Base-by-base conservation (phyloP, 208 protist genomes). In the Wallacemonas rigidus region DNA sequence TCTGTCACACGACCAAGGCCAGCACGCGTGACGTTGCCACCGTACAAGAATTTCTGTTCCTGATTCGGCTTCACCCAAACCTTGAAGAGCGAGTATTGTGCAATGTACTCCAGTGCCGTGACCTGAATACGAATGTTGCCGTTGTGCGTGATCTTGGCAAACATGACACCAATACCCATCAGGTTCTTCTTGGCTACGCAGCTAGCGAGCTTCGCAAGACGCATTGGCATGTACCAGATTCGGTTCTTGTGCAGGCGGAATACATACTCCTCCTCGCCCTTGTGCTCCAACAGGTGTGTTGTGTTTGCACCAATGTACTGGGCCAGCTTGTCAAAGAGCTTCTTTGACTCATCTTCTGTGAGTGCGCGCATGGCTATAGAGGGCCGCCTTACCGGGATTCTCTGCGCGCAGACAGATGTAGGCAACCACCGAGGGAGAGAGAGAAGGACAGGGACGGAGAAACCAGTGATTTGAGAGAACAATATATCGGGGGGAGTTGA, bases 21-120 rank as follows among this genome's bases (percentile, higher is more conserved):
- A 26, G 93, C 88, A 69, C 99, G 99, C 17, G 98, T 91, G 53
- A 99, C 91, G 80, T 99, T 96, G 69, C 99, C 98, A 9, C 99
- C 99, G 81, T 99, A 99, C 36, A 99, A 72, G 81, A 99, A 99
- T 55, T 95, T 98, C 75, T 99, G 95, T 83, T 99, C 99, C 53
- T 99, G 95, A 45, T 92, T 93, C n/a, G 98, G 98, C 80, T 99
- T 99, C 41, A 99, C 92, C 98, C 98, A 99, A 2, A 99, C 95
- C 89, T 99, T 99, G 83, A 98, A 98, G 17, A 95, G 79, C 5
- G 92, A 94, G 80, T 96, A 97, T 74, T 97, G 92, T 1, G 92
- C 92, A 72, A 98, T 94, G 83, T 94, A 94, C 53, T 97, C 91
- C 1, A 98, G 80, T 9, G 91, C 91, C 6, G 94, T 98, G 8